phyloP scores from a whole-genome alignment of 2,329 filamentous ascomycete species.

The Claviceps sp. region DNA sequence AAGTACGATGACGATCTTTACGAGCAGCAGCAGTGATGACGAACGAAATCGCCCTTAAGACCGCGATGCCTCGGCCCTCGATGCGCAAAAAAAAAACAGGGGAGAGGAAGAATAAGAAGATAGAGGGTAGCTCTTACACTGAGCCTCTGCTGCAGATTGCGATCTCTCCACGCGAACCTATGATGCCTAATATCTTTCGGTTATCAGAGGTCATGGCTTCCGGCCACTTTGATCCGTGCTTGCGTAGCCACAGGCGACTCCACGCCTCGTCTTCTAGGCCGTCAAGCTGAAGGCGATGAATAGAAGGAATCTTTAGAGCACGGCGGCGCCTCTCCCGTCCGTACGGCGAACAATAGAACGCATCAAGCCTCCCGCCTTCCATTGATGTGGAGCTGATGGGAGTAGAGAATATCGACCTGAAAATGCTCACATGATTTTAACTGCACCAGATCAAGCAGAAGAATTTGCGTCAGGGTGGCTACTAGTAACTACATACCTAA shows the following conservation, averaged over 20 bases:
- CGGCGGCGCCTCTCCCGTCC: no score
- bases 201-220: background rate
- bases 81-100: no score
- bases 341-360: background rate
- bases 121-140: background rate
- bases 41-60: background rate
- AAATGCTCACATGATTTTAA: no score
- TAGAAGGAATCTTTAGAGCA: background rate
- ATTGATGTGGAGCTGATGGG: background rate
- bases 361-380: background rate
- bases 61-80: no score
- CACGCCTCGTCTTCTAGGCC: background rate
- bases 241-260: background rate
- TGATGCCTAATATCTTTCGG: background rate
- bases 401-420: no score
- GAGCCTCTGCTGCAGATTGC: background rate
- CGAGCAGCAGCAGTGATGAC: conserved; percentile 7
- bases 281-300: background rate
- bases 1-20: conserved; percentile 27
- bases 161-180: background rate
- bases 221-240: background rate
- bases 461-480: no score
- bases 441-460: no score
- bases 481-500: no score
- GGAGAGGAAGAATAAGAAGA: background rate